A percentile compares a stretch with the other conserved stretches of the same genome.
Evolutionary conservation across 1,284 basidiomycete species (phyloP).

Genomic region (Tremellales sp.): DNA sequence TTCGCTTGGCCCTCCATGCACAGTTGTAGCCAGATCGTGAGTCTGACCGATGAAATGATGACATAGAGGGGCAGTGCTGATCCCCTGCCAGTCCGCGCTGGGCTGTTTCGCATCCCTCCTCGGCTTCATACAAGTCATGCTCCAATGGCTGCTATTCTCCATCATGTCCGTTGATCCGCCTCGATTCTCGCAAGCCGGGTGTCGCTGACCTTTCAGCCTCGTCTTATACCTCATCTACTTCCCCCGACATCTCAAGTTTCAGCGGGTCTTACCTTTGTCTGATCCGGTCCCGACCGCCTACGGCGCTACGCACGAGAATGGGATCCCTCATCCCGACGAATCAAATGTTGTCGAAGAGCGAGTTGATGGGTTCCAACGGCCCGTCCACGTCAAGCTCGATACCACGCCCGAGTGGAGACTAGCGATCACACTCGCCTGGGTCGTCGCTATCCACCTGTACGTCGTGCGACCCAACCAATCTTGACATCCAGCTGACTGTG

Average conservation of each 20-base stretch:
- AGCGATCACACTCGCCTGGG: conserved; percentile 68
- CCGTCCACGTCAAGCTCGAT: conserved; percentile 10
- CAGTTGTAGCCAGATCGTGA: conserved; percentile 73
- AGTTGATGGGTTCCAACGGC: conserved; percentile 6
- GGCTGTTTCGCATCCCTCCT: conserved; percentile 77
- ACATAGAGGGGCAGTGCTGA: conserved; percentile 1
- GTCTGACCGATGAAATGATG: conserved; percentile 36
- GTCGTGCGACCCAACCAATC: conserved; percentile 35
- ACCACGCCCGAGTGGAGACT: conserved; percentile 63
- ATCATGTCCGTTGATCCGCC: conserved; percentile 62
- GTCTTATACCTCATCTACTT: conserved; percentile 91
- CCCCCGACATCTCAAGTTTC: conserved; percentile 72
- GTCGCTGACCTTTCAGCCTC: conserved; percentile 54
- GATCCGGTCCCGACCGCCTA: conserved; percentile 2
- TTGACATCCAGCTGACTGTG: conserved; percentile 51
- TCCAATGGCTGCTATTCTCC: conserved; percentile 84
- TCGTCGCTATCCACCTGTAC: conserved; percentile 70
- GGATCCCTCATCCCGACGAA: background rate
- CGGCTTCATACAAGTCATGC: conserved; percentile 74
- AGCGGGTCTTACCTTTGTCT: conserved; percentile 40
- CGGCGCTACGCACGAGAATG: background rate
- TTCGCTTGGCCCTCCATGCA: conserved; percentile 82
- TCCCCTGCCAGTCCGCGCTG: conserved; percentile 63
- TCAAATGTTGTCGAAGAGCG: conserved; percentile 1
- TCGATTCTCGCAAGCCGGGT: background rate